Evolutionary conservation across 1,284 basidiomycete species (phyloP).

Genomic region (Trichosporon faecale): DNA sequence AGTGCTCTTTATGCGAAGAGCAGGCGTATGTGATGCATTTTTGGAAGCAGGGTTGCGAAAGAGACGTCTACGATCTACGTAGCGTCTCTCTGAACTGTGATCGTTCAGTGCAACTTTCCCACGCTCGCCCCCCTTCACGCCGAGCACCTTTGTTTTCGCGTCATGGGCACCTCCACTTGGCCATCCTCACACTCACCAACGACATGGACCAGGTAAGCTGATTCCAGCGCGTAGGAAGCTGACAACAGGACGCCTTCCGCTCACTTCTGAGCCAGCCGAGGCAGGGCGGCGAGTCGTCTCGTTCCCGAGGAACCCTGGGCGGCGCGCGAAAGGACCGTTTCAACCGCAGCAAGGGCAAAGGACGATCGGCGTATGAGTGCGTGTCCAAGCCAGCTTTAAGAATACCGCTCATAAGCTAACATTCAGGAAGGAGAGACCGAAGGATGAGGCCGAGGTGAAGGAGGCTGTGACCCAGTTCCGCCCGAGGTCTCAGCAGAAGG

Average conservation of each 20-base stretch:
- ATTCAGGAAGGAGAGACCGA: constrained; percentile 10
- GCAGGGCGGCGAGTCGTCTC: constrained; percentile 27
- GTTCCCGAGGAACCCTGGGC: constrained; percentile 34
- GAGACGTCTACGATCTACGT: too few species aligned
- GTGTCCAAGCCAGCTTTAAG: neutral
- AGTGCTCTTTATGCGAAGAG: too few species aligned
- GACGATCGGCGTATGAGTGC: neutral
- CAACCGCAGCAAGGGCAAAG: constrained; percentile 7
- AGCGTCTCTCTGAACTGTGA: too few species aligned
- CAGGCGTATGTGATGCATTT: too few species aligned
- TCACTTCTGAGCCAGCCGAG: constrained; percentile 41
- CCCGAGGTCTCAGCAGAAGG: constrained; percentile 38
- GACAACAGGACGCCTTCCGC: constrained; percentile 44
- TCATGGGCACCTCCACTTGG: neutral
- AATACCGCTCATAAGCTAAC: neutral
- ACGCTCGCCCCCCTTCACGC: neutral
- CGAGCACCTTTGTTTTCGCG: neutral
- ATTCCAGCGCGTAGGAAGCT: neutral
- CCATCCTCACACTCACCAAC: neutral
- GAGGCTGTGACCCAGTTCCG: constrained; percentile 30
- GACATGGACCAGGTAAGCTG: constrained; percentile 40
- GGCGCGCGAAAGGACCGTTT: constrained; percentile 18
- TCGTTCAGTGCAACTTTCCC: neutral
- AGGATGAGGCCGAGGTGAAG: constrained; percentile 13
- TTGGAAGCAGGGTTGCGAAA: too few species aligned